phyloP scores from a whole-genome alignment of 139 green algal species.

The Chlamydomonas sphaeroides region DNA sequence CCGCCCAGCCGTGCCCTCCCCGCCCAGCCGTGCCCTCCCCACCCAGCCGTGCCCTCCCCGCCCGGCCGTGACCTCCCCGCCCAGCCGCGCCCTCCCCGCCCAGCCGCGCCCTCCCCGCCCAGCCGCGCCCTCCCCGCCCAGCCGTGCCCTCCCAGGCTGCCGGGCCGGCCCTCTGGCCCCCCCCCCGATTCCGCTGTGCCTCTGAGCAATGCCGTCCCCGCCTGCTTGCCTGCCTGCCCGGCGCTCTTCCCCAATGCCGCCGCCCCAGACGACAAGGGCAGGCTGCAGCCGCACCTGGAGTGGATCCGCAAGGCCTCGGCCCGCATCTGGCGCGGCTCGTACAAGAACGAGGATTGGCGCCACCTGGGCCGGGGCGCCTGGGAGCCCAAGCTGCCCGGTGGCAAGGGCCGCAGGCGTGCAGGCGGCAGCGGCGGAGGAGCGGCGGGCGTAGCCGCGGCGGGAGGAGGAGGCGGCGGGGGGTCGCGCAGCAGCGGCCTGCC shows the following conservation, averaged over 20 bases:
- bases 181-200: no score
- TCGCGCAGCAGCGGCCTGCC: not conserved
- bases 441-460: not conserved
- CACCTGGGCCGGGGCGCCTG: conserved; percentile 62
- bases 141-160: not conserved
- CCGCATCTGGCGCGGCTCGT: conserved; percentile 65
- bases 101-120: no score
- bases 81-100: no score
- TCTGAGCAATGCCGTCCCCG: no score
- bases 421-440: not conserved
- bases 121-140: no score
- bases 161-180: no score
- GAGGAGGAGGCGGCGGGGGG: no score
- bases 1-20: no score
- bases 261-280: conserved; percentile 28
- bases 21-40: no score
- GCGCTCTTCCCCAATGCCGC: not conserved
- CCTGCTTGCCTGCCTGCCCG: no score
- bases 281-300: conserved; percentile 25
- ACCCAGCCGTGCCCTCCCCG: no score
- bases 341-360: conserved; percentile 55
- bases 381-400: conserved; percentile 29
- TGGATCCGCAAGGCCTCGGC: conserved; percentile 62
- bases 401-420: conserved; percentile 8
- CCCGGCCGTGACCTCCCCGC: no score